A percentile compares a stretch with the other conserved stretches of the same genome.
Evolutionary conservation across 306 rosid genomes (phyloP).

Genomic region (Purshia tridentata): DNA sequence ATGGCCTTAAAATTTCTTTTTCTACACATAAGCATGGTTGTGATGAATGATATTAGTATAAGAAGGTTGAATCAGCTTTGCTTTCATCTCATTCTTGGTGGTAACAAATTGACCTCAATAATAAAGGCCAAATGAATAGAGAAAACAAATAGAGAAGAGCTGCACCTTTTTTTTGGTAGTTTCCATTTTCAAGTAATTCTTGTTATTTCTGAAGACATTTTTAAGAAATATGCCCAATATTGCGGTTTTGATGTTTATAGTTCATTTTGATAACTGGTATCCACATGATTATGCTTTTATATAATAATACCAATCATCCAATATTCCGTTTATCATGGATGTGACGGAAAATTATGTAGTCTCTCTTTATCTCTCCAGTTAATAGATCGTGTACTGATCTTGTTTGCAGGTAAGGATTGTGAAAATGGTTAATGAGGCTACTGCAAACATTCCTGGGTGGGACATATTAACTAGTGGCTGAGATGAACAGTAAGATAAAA

Average conservation of each 20-base stretch:
- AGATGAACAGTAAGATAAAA: constrained; percentile 20
- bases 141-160: background rate
- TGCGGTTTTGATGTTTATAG: background rate
- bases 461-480: constrained; percentile 39
- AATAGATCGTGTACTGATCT: constrained; percentile 17
- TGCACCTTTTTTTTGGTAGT: background rate
- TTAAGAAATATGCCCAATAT: background rate
- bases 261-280: background rate
- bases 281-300: background rate
- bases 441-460: constrained; percentile 71
- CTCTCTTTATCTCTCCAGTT: background rate
- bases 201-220: background rate
- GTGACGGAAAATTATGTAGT: background rate
- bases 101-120: background rate
- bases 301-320: background rate
- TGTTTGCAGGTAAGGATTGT: constrained; percentile 66
- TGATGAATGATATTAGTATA: background rate
- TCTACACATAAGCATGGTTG: background rate
- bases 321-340: background rate
- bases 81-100: background rate
- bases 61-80: background rate
- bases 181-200: background rate
- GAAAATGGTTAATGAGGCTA: constrained; percentile 79
- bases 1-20: background rate
- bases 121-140: background rate